Evolutionary conservation across 163 green algal species (phyloP).

Genomic region (Chlamydomonas reinhardtii): DNA sequence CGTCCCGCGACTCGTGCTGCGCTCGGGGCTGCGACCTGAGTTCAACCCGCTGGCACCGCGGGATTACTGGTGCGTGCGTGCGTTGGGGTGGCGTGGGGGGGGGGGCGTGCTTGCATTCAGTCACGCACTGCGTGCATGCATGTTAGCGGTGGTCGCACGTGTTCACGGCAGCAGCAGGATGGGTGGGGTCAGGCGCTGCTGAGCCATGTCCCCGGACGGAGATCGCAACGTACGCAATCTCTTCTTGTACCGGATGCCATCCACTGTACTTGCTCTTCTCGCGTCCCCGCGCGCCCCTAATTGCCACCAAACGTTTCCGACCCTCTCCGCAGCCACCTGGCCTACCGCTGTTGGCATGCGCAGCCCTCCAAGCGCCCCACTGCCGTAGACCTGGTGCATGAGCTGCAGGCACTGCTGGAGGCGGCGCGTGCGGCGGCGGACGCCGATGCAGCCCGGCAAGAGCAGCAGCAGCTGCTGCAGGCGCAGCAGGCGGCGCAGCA

Average conservation of each 20-base stretch:
- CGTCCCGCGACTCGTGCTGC: neutral
- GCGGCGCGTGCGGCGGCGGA: neutral
- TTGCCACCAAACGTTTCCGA: too few species aligned
- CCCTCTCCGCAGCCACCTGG: neutral
- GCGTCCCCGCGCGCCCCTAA: too few species aligned
- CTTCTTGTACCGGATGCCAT: too few species aligned
- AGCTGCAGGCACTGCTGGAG: constrained; percentile 12
- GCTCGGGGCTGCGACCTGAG: constrained; percentile 8
- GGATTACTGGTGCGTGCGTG: constrained; percentile 24
- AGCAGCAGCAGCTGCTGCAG: neutral
- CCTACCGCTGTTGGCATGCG: constrained; percentile 1
- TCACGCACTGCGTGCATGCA: neutral
- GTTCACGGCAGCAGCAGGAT: neutral
- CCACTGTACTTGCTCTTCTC: too few species aligned
- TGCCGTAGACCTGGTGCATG: neutral
- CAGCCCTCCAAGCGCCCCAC: neutral
- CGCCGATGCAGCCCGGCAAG: neutral
- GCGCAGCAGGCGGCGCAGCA: too few species aligned
- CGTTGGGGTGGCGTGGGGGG: neutral
- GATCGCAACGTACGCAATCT: too few species aligned
- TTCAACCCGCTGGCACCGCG: constrained; percentile 27
- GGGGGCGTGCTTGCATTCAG: neutral
- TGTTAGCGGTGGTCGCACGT: neutral
- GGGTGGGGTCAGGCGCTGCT: too few species aligned
- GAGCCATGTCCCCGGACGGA: neutral